Conservation (phyloP, 208 protist genomes). For the Angomonas ambiguus region DNA sequence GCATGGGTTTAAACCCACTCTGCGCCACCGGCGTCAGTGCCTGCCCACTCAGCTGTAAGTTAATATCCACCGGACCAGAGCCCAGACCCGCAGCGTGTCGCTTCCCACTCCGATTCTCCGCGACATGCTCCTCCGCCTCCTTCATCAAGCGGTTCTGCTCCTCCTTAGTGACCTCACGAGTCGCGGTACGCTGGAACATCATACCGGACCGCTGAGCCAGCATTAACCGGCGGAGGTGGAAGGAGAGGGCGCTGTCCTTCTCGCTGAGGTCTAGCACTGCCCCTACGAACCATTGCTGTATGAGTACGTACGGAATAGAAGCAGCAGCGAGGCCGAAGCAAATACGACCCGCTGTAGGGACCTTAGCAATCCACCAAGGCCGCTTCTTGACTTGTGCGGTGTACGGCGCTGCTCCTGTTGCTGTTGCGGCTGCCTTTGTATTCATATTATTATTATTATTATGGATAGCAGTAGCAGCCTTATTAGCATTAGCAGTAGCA, state of each 20-base stretch:
- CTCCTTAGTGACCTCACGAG: slow-evolving; percentile 76
- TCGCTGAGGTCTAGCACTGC: slow-evolving; percentile 66
- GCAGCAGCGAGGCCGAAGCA: slow-evolving; percentile 48
- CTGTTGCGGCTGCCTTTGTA: slow-evolving; percentile 1
- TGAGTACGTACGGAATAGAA: slow-evolving; percentile 63
- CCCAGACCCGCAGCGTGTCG: slow-evolving; percentile 41
- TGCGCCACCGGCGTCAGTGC: slow-evolving; percentile 71
- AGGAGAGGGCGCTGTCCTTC: slow-evolving; percentile 59
- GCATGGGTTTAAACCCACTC: slow-evolving; percentile 78
- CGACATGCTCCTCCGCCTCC: slow-evolving; percentile 50
- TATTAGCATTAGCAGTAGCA: too few species aligned
- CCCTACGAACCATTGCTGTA: slow-evolving; percentile 80
- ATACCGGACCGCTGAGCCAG: slow-evolving; percentile 69
- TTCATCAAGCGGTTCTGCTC: slow-evolving; percentile 73
- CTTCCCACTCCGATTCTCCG: slow-evolving; percentile 65
- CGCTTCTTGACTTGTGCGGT: slow-evolving; percentile 29
- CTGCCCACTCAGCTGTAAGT: slow-evolving; percentile 64
- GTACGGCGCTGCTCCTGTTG: slow-evolving; percentile 14
- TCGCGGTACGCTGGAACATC: slow-evolving; percentile 86
- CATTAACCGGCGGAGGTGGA: slow-evolving; percentile 72
- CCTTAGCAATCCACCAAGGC: slow-evolving; percentile 34
- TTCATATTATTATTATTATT: slow-evolving; percentile 3
- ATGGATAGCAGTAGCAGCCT: not conserved
- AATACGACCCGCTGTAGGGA: slow-evolving; percentile 48
- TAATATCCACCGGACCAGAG: slow-evolving; percentile 59